Evolutionary conservation across 306 rosid genomes (phyloP).

Genomic region (Quercus suber): DNA sequence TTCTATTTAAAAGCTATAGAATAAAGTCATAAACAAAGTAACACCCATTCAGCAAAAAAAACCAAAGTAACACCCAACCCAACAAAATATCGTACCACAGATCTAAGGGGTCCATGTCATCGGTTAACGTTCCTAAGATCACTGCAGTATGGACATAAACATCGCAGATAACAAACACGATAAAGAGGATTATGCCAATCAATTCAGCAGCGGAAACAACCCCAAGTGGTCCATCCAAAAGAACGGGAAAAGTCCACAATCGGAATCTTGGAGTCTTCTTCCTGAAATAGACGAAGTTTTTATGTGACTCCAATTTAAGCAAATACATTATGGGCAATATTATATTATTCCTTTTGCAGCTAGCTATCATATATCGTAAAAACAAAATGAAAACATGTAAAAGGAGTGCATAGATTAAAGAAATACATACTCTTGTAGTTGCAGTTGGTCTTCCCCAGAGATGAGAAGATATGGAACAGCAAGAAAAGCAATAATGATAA

Average conservation of each 20-base stretch:
- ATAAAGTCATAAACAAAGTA: no score
- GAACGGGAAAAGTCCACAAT: slow-evolving; percentile 82
- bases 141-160: slow-evolving; percentile 38
- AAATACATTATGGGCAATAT: not conserved
- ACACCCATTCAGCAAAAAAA: not conserved
- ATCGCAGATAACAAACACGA: slow-evolving; percentile 63
- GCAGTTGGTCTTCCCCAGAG: slow-evolving; percentile 47
- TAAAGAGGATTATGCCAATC: slow-evolving; percentile 65
- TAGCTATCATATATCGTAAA: not conserved
- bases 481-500: not conserved
- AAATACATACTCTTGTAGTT: slow-evolving; percentile 36
- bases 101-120: no score
- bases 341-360: not conserved
- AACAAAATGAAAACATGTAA: not conserved
- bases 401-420: not conserved
- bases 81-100: slow-evolving; percentile 11
- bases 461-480: slow-evolving; percentile 47
- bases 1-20: no score
- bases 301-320: not conserved
- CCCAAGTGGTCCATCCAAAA: slow-evolving; percentile 82
- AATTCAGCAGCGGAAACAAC: slow-evolving; percentile 82
- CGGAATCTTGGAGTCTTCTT: slow-evolving; percentile 61
- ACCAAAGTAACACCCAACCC: no score
- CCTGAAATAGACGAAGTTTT: slow-evolving; percentile 25
- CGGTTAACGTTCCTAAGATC: no score